Base-by-base conservation (phyloP, 225 moss, liverwort and hornwort species). In the Takakia lepidozioides region DNA sequence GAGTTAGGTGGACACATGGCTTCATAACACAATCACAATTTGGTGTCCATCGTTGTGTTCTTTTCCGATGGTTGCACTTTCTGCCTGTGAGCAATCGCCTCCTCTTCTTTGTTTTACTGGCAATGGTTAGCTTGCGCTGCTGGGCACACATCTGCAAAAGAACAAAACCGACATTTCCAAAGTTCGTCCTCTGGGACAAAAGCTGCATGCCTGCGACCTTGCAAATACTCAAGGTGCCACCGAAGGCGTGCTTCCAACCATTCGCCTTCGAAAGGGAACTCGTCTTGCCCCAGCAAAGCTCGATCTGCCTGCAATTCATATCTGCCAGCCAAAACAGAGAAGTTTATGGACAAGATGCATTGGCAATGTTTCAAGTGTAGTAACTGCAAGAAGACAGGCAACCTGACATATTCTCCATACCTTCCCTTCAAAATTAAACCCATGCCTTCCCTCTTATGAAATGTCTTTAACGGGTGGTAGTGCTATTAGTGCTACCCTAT, bases 221-320 rank as follows among this genome's bases (percentile, higher is more conserved):
- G 72, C 86, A 86, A 95, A 54, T 86, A 95, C 41, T 84, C 75
- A 45, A 86, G 76, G 57, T 95, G 93, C 89, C 89, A 95, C 10
- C 50, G 62, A 70, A 89, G 76, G 59, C 76, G 73, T 51, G 72
- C 71, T 44, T 86, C 82, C 56, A 95, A 60, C 89, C 93, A 95
- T 42, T 95, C 93, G 8, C 74, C 72, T 63, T 89, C 86, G 9
- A 73, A 86, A 25, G 54, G 62, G 56, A 95, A 95, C 61, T 86
- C 83, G 46, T 95, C 89, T 58, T 95, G 76, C 32, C 86, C 89
- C 43, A 95, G 59, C 39, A 95, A 60, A 8, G 86, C 84, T 25
- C 83, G 78, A 77, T 95, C 86, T 51, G 70, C 84, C 82, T 95
- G 93, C 93, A 78, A 87, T 58, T 95, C 93, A 43, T 95, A 95